Evolutionary conservation across 257 asterid genomes (phyloP).

Genomic region (Knoxia roxburghii): DNA sequence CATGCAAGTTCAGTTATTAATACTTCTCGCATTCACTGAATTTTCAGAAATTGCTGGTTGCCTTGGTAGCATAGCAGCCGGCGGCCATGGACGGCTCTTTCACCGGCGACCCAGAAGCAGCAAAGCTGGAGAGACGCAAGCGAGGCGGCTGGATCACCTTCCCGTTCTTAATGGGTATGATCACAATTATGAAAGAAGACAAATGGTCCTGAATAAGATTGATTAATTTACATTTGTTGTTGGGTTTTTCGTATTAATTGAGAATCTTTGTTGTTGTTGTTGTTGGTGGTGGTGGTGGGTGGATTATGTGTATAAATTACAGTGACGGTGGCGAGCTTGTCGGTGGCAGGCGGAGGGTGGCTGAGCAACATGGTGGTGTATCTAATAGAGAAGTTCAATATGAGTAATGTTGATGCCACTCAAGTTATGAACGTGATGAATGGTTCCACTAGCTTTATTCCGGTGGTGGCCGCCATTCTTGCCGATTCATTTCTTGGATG

Average conservation of each 20-base stretch:
- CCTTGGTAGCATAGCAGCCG: not conserved
- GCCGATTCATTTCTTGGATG: conserved; percentile 54
- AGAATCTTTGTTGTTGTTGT: too few species aligned
- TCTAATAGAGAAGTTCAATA: conserved; percentile 34
- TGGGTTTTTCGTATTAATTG: too few species aligned
- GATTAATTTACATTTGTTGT: too few species aligned
- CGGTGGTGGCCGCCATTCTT: conserved; percentile 38
- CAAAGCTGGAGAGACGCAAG: not conserved
- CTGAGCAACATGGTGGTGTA: conserved; percentile 37
- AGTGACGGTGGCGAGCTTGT: conserved; percentile 32
- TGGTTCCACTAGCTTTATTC: conserved; percentile 34
- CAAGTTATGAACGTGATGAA: conserved; percentile 25
- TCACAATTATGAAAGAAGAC: too few species aligned
- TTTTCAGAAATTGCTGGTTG: not conserved
- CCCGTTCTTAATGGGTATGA: conserved; percentile 20
- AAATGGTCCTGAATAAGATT: too few species aligned
- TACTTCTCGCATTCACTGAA: too few species aligned
- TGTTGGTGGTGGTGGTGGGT: too few species aligned
- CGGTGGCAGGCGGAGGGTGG: conserved; percentile 36
- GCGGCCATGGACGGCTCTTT: not conserved
- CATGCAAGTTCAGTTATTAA: too few species aligned
- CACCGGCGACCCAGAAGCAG: not conserved
- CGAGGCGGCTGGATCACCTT: conserved; percentile 25
- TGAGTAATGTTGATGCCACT: conserved; percentile 35
- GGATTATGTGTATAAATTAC: conserved; percentile 1